phyloP scores from a whole-genome alignment of 441 rosid genomes.

The Jatropha podagrica region DNA sequence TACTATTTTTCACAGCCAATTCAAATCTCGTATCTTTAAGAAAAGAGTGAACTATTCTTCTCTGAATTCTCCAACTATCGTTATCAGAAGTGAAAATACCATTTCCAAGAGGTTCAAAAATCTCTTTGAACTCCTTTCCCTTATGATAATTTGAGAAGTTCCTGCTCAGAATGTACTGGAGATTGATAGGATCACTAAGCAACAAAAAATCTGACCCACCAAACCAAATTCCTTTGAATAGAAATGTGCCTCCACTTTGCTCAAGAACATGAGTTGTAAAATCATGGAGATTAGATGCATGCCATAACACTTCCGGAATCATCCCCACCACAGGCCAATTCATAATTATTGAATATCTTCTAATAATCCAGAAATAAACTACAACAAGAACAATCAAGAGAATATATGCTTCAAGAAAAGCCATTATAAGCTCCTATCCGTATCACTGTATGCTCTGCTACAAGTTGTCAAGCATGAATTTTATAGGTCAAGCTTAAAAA shows the following conservation, averaged over 20 bases:
- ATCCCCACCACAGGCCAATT: not conserved
- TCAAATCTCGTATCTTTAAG: conserved; percentile 10
- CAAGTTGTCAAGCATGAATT: not conserved
- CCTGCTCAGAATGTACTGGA: conserved; percentile 27
- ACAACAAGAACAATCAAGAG: not conserved
- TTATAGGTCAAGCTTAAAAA: not conserved
- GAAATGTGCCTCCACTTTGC: conserved; percentile 14
- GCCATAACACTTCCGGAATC: not conserved
- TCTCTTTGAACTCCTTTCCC: conserved; percentile 25
- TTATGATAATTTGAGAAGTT: conserved; percentile 35
- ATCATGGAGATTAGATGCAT: conserved; percentile 18
- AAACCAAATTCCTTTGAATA: conserved; percentile 39
- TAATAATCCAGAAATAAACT: not conserved
- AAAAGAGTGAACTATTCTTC: conserved; percentile 24
- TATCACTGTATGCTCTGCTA: too few species aligned
- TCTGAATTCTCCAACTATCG: conserved; percentile 26
- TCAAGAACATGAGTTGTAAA: not conserved
- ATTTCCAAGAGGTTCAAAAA: conserved; percentile 34
- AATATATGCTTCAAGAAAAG: not conserved
- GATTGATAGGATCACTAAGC: conserved; percentile 30
- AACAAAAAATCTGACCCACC: conserved; percentile 12
- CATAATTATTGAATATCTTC: too few species aligned
- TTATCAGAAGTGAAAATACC: conserved; percentile 33
- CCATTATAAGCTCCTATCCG: not conserved
- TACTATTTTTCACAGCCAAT: not conserved